Percentiles rank a stretch among this genome's conserved stretches.
Evolutionary conservation across 225 moss, liverwort and hornwort genomes (phyloP).

Genomic region (Polytrichum formosum): DNA sequence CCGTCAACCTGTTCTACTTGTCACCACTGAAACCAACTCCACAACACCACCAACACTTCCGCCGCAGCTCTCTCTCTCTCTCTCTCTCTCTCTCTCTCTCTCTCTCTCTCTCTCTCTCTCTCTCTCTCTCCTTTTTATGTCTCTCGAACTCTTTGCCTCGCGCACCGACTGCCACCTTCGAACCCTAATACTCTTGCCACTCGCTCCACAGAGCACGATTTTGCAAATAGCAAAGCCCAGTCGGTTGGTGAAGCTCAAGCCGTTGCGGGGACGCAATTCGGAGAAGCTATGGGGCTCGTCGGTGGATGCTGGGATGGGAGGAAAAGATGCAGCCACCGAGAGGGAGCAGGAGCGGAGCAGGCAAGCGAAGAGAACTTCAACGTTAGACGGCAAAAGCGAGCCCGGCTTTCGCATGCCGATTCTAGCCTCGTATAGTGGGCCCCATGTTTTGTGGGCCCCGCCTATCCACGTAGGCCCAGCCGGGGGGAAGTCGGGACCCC

Average conservation of each 20-base stretch:
- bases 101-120: not conserved
- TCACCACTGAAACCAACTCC: not conserved
- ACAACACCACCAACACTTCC: not conserved
- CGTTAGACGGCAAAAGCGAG: not conserved
- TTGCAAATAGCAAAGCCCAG: not conserved
- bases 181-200: slow-evolving; percentile 1
- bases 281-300: not conserved
- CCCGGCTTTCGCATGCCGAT: not conserved
- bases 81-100: not conserved
- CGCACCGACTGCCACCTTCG: not conserved
- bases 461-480: not conserved
- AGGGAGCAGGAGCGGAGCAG: not conserved
- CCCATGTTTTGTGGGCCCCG: not conserved
- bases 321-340: not conserved
- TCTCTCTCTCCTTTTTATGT: not conserved
- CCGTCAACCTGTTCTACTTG: not conserved
- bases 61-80: not conserved
- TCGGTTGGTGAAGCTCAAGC: not conserved
- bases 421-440: not conserved
- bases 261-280: not conserved
- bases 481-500: not conserved
- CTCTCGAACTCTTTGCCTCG: not conserved
- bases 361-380: not conserved
- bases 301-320: not conserved
- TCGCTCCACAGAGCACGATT: not conserved